Percentiles rank a stretch among this genome's conserved stretches.
phyloP scores from a whole-genome alignment of 1,284 basidiomycete species.

The Naganishia liquefaciens region DNA sequence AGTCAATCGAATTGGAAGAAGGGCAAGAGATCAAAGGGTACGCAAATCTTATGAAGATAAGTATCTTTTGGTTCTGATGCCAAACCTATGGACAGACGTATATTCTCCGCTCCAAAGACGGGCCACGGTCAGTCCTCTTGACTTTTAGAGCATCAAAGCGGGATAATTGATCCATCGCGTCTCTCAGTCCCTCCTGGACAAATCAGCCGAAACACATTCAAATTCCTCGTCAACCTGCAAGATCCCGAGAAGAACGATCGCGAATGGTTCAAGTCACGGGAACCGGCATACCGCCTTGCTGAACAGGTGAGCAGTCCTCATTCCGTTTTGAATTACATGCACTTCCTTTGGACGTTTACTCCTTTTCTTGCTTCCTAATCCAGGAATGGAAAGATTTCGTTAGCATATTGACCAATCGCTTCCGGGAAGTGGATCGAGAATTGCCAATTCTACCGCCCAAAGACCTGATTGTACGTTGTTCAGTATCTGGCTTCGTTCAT shows the following conservation, averaged over 20 bases:
- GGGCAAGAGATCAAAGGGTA: constrained; percentile 51
- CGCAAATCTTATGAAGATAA: neutral
- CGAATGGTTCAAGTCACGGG: constrained; percentile 67
- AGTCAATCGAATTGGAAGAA: constrained; percentile 68
- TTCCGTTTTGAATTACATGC: neutral
- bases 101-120: constrained; percentile 66
- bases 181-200: constrained; percentile 73
- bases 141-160: constrained; percentile 1
- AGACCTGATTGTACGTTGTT: constrained; percentile 69
- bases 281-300: constrained; percentile 75
- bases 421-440: constrained; percentile 72
- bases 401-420: constrained; percentile 64
- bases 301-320: constrained; percentile 59
- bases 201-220: constrained; percentile 78
- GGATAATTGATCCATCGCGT: neutral
- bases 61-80: neutral
- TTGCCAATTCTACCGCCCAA: constrained; percentile 81
- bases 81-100: constrained; percentile 52
- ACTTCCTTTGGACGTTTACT: neutral
- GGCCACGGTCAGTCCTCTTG: constrained; percentile 65
- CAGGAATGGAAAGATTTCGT: constrained; percentile 82
- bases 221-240: constrained; percentile 70
- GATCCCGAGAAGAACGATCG: constrained; percentile 80
- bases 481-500: neutral
- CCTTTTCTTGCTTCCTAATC: neutral